Evolutionary conservation across 805 yeast genomes (phyloP).

Genomic region (Candida yuanshanica): DNA sequence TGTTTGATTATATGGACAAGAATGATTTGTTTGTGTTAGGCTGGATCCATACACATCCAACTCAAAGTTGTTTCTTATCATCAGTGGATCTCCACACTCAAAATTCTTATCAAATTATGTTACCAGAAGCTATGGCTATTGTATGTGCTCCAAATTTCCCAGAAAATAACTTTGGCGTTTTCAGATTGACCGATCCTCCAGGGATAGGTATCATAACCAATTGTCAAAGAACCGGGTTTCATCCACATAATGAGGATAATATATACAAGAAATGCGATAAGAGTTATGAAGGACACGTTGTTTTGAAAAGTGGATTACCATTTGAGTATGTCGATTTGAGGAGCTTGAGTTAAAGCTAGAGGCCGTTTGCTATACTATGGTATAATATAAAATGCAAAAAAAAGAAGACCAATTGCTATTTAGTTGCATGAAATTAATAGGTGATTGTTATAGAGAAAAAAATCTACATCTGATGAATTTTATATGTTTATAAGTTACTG

Average conservation of each 20-base stretch:
- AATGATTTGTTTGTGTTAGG: conserved; percentile 59
- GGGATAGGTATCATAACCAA: conserved; percentile 51
- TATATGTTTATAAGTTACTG: too few relatives aligned
- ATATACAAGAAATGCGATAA: conserved; percentile 44
- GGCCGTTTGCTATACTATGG: not conserved
- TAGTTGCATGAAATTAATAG: too few relatives aligned
- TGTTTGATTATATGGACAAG: conserved; percentile 50
- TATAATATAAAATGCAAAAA: too few relatives aligned
- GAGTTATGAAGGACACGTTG: conserved; percentile 42
- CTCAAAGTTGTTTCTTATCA: conserved; percentile 64
- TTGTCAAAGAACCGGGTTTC: conserved; percentile 49
- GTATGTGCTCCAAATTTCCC: conserved; percentile 57
- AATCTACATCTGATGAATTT: too few relatives aligned
- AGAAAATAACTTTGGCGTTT: conserved; percentile 41
- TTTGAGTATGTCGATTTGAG: conserved; percentile 47
- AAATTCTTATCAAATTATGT: conserved; percentile 61
- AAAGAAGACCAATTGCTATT: too few relatives aligned
- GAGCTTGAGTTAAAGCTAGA: too few relatives aligned
- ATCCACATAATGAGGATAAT: conserved; percentile 50
- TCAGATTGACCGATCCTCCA: conserved; percentile 60
- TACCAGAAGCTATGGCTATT: conserved; percentile 63
- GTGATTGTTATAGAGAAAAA: too few relatives aligned
- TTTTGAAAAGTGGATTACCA: conserved; percentile 38
- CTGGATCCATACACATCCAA: conserved; percentile 74
- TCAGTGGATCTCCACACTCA: conserved; percentile 67